Base-by-base conservation (phyloP, 192 early-diverging fungal genomes). In the Coemansia sp. region DNA sequence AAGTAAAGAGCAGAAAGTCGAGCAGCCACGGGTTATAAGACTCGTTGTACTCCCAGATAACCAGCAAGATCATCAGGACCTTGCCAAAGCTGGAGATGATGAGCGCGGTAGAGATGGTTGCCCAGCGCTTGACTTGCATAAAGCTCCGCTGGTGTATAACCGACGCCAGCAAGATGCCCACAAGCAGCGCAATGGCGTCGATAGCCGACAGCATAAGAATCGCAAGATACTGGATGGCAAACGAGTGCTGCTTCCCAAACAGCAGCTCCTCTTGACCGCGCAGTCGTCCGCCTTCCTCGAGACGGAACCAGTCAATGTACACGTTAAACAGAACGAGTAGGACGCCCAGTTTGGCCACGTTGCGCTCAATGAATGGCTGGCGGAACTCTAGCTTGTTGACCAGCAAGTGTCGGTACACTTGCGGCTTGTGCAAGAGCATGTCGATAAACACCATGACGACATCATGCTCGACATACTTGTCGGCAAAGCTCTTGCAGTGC, bases 401-500 rank as follows among this genome's bases (percentile, higher is more conserved):
- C 14, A 97, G 71, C 51, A 97, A 58, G 71, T 97, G 95, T 7
- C 93, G 86, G 76, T 93, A 97, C 3, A 92, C 93, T 60, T 91
- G 91, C 40, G 89, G 86, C 74, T 93, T 93, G 71, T 93, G 91
- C 43, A 97, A 83, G 14, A 95, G 71, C 94, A 97, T 92, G 77
- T 97, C 95, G 66, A 97, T 93, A 66, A 94, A 94, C 58, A 93
- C 87, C 42, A 94, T 88, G 17, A 94, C 86, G 65, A 89, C 86
- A 68, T 97, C 95, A 74, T 92, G 89, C 76, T 97, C 95, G 39
- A 95, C 87, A 80, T 97, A 97, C 70, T 93, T 93, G 86, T 97
- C 95, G 40, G 92, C 93, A 70, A 95, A 91, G 42, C 89, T 81
- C 37, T 90, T 85, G 79, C 92, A 94, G 31, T 80, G 76, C 31